Evolutionary conservation across 495 filamentous ascomycete species (phyloP).

Genomic region (Penicillium macrosclerotiorum): DNA sequence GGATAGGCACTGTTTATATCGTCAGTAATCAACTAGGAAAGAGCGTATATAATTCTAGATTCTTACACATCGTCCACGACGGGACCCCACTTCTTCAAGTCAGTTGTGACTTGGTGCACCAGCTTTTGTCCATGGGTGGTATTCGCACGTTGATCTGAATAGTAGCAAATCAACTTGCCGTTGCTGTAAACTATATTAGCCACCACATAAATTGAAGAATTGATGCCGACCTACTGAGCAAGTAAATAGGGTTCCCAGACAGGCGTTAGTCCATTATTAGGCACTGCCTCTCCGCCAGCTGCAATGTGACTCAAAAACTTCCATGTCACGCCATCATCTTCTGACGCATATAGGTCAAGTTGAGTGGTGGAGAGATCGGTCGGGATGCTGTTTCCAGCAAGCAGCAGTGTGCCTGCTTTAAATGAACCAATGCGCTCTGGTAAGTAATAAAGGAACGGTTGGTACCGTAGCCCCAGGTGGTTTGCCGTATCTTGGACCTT

Average conservation of each 20-base stretch:
- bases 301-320: conserved; percentile 65
- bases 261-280: conserved; percentile 61
- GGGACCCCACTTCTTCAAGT: conserved; percentile 57
- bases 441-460: conserved; percentile 65
- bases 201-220: background rate
- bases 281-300: conserved; percentile 57
- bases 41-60: background rate
- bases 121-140: conserved; percentile 64
- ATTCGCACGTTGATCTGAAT: conserved; percentile 66
- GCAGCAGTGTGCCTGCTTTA: conserved; percentile 57
- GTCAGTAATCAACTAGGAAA: conserved; percentile 2
- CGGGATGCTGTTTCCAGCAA: conserved; percentile 62
- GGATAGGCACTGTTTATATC: conserved; percentile 37
- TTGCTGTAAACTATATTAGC: conserved; percentile 33
- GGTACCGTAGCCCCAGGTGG: conserved; percentile 62
- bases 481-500: conserved; percentile 61
- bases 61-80: conserved; percentile 59
- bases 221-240: conserved; percentile 28
- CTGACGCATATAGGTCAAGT: conserved; percentile 65
- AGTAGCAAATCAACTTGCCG: conserved; percentile 60
- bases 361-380: conserved; percentile 59
- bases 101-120: conserved; percentile 55
- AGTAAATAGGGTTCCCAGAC: conserved; percentile 72
- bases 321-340: conserved; percentile 60
- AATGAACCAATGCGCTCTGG: conserved; percentile 54